A percentile compares a stretch with the other conserved stretches of the same genome.
These are phyloP conservation scores for Penicillium sp. DNA, from an alignment of 2,329 filamentous ascomycete species.

Conservation along the genomic window DNA sequence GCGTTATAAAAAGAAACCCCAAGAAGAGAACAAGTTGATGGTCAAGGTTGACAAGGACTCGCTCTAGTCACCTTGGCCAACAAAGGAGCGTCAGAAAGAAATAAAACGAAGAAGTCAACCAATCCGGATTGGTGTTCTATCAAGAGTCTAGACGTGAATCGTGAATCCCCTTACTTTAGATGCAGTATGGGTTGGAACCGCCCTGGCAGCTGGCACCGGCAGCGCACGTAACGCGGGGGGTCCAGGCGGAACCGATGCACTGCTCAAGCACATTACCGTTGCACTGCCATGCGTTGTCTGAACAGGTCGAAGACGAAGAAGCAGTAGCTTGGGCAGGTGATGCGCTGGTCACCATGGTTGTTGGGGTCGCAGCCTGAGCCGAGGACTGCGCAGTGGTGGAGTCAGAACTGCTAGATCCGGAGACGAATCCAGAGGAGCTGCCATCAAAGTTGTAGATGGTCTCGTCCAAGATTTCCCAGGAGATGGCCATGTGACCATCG, in stretches of 20 bases:
- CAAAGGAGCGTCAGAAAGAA: neutral
- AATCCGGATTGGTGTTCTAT: slow-evolving; percentile 1
- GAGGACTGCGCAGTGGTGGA: neutral
- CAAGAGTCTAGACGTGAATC: neutral
- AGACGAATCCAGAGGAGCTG: neutral
- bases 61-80: neutral
- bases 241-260: slow-evolving; percentile 2
- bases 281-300: slow-evolving; percentile 5
- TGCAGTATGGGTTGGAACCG: slow-evolving; percentile 3
- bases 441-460: slow-evolving; percentile 17
- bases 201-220: slow-evolving; percentile 2
- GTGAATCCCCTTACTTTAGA: neutral
- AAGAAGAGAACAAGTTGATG: neutral
- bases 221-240: slow-evolving; percentile 3
- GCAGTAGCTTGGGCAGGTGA: neutral
- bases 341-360: neutral
- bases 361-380: neutral
- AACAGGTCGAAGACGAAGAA: neutral
- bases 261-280: slow-evolving; percentile 5
- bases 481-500: slow-evolving; percentile 17
- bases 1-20: neutral
- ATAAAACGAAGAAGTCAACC: neutral
- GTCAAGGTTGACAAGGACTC: neutral
- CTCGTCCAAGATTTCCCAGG: slow-evolving; percentile 24
- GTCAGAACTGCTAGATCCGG: neutral